A percentile compares a stretch with the other conserved stretches of the same genome.
Evolutionary conservation across 2,329 filamentous ascomycete species (phyloP).

Genomic region (Didymella glomerata): DNA sequence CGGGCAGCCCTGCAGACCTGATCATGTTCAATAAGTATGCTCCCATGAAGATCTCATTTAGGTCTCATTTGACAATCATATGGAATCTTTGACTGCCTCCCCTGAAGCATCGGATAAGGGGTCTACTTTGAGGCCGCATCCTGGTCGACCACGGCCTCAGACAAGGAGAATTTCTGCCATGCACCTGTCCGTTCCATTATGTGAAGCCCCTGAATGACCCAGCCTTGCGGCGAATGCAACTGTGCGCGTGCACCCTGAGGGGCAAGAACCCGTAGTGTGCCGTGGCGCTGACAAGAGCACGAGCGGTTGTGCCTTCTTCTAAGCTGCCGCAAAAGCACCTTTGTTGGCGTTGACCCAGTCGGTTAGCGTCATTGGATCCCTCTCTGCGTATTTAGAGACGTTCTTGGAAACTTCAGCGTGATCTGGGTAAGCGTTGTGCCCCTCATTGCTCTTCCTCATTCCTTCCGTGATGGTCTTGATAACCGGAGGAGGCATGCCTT

Average conservation of each 20-base stretch:
- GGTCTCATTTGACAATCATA: too few relatives aligned
- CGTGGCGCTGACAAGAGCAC: background rate
- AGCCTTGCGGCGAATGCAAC: conserved; percentile 15
- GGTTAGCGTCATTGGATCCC: background rate
- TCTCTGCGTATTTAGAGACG: background rate
- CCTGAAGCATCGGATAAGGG: too few relatives aligned
- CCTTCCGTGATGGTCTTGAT: background rate
- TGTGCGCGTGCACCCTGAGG: conserved; percentile 7
- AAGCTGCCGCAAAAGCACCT: background rate
- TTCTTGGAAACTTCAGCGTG: background rate
- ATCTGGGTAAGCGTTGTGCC: background rate
- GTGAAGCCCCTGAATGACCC: conserved; percentile 4
- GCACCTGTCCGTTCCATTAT: conserved; percentile 8
- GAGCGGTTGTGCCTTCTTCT: background rate
- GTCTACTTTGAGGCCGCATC: background rate
- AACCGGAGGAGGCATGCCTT: background rate
- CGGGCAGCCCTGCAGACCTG: too few relatives aligned
- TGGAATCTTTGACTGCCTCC: too few relatives aligned
- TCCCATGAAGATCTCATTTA: too few relatives aligned
- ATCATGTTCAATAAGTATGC: too few relatives aligned
- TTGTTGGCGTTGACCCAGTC: background rate
- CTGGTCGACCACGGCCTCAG: background rate
- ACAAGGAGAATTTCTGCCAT: conserved; percentile 12
- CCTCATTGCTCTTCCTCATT: background rate
- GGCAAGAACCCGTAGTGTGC: conserved; percentile 7